Base-by-base conservation (phyloP, 2,329 filamentous ascomycete species). In the Thermothelomyces thermophilus region DNA sequence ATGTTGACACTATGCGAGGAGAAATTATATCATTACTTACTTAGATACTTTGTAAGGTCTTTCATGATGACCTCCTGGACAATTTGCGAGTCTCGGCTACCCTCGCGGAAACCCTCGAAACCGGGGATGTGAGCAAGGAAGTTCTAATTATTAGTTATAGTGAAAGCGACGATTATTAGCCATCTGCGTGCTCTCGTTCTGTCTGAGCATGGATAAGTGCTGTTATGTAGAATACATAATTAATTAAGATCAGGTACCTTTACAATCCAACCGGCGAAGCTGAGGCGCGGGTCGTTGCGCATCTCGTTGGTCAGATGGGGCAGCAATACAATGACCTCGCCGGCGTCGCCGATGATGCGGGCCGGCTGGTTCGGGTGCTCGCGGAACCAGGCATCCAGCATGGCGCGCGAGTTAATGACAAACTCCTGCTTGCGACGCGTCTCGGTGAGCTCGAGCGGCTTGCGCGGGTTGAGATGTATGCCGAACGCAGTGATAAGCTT, bases 41-140 rank as follows among this genome's bases (percentile, higher is more conserved):
- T 42, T 9, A 42, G 28, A 42, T 42, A 33, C 40, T 43, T 43
- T 13, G 41, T 43, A 11, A 43, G 31, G 19, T 43, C 41, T 14
- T 43, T 43, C 20, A 34, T 24, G 41, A 43, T 35, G 30, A 43
- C 41, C 1, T 24, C 19, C 30, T 43, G 30, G 2, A 43, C 41
- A 26, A 43, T 24, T 9, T 11, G 17, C 8, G 41, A 34, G 19
- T 34, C 30, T 11, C 20, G 41, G 30, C 30, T 16, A 6, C 19
- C 41, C 20, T 43, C 41, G 7, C 31, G 30, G 19, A 43, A 43
- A 10, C 41, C 41, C 17, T 43, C 41, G 16, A 43, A 43, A 1
- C 41, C 41, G 31, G 41, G 41, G 14, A 43, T 28, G 14, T 43
- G 30, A 24, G 31, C 19, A 8, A 34, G 30, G 31, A 34, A 43